A percentile compares a stretch with the other conserved stretches of the same genome.
Evolutionary conservation across 257 asterid genomes (phyloP).

Genomic region (Solanum virginianum): DNA sequence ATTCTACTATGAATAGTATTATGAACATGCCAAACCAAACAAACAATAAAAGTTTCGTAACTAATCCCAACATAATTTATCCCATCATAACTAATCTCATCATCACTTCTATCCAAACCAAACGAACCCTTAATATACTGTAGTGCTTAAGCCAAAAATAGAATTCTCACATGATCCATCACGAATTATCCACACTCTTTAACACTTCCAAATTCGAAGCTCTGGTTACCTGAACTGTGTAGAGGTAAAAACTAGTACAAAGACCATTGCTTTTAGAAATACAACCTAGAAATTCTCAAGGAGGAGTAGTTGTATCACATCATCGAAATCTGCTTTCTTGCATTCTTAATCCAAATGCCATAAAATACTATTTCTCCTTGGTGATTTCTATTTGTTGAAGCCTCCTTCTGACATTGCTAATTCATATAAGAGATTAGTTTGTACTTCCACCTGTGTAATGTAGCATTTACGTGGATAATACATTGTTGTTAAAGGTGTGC

Average conservation of each 20-base stretch:
- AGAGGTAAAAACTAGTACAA: background rate
- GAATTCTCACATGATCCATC: background rate
- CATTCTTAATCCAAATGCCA: background rate
- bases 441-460: background rate
- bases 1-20: no score
- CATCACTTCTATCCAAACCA: no score
- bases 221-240: background rate
- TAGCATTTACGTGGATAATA: background rate
- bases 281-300: background rate
- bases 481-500: fast-evolving
- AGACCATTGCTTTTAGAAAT: background rate
- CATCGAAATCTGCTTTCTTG: background rate
- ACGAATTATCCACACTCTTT: background rate
- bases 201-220: background rate
- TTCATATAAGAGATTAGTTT: background rate
- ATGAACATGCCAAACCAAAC: no score
- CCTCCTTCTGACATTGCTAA: background rate
- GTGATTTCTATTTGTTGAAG: background rate
- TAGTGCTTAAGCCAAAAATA: background rate
- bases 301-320: background rate
- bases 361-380: background rate
- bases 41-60: no score
- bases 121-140: background rate
- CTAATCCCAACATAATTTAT: no score
- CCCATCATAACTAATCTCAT: no score